Percentiles rank a stretch among this genome's conserved stretches.
These are phyloP conservation scores for Rhododendron molle DNA, from an alignment of 148 eudicot species.

Conservation along the genomic window DNA sequence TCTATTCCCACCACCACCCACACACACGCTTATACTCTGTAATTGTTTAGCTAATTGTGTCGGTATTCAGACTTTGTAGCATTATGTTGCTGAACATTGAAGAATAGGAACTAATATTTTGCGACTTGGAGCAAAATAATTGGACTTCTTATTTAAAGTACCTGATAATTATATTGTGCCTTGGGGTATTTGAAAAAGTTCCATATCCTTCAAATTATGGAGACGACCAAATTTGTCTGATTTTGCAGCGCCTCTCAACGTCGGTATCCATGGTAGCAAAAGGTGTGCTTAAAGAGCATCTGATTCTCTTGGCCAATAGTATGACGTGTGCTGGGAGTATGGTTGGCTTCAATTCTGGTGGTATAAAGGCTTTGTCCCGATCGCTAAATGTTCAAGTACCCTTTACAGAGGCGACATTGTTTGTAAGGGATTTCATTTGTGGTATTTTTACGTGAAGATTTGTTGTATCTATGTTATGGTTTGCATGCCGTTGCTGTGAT, in stretches of 20 bases:
- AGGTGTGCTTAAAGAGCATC: slow-evolving; percentile 92
- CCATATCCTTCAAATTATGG: background rate
- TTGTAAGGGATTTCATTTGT: slow-evolving; percentile 43
- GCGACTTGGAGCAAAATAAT: background rate
- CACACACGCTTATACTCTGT: background rate
- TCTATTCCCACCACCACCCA: background rate
- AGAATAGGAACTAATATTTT: background rate
- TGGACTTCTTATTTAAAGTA: background rate
- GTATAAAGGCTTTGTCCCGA: slow-evolving; percentile 74
- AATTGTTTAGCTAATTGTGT: background rate
- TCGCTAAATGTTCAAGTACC: slow-evolving; percentile 77
- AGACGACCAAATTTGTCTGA: background rate
- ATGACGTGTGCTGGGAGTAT: slow-evolving; percentile 88
- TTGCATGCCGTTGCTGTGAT: background rate
- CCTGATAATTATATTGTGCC: background rate
- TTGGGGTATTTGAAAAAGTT: background rate
- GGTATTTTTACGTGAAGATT: background rate
- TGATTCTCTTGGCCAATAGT: slow-evolving; percentile 84
- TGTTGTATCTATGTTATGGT: background rate
- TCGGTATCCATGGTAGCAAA: slow-evolving; percentile 88
- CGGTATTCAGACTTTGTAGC: background rate
- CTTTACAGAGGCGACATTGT: slow-evolving; percentile 88
- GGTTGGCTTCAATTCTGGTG: slow-evolving; percentile 78
- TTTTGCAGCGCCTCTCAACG: slow-evolving; percentile 80
- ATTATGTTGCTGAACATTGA: background rate